Evolutionary conservation across 352 stramenopile genomes (phyloP).

Genomic region (Phytophthora citricola): DNA sequence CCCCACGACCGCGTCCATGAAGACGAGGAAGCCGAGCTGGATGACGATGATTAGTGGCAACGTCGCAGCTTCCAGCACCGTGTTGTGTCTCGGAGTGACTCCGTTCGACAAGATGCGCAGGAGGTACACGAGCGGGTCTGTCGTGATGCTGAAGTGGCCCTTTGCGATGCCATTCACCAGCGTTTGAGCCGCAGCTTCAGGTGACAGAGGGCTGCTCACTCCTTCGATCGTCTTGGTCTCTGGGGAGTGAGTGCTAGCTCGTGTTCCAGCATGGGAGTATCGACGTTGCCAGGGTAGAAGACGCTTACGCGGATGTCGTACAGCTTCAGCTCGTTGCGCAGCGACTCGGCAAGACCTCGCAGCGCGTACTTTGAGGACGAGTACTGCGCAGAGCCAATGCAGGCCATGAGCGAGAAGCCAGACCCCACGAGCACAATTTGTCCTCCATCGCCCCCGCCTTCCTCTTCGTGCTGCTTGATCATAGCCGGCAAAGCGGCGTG

Average conservation of each 20-base stretch:
- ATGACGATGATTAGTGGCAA: slow-evolving; percentile 44
- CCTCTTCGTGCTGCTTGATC: slow-evolving; percentile 37
- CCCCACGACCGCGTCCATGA: slow-evolving; percentile 52
- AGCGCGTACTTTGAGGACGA: slow-evolving; percentile 58
- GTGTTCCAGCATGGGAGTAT: slow-evolving; percentile 47
- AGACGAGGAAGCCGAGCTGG: slow-evolving; percentile 44
- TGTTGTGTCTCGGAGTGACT: slow-evolving; percentile 50
- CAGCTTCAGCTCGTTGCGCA: slow-evolving; percentile 55
- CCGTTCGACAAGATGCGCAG: slow-evolving; percentile 57
- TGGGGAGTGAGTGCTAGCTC: slow-evolving; percentile 46
- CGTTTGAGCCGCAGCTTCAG: slow-evolving; percentile 41
- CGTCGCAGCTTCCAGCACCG: slow-evolving; percentile 42
- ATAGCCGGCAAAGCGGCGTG: slow-evolving; percentile 58
- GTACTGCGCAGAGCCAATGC: slow-evolving; percentile 54
- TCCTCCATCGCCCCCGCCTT: slow-evolving; percentile 24
- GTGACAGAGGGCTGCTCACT: slow-evolving; percentile 24
- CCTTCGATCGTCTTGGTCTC: slow-evolving; percentile 58
- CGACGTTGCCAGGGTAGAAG: slow-evolving; percentile 58
- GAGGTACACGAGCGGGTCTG: slow-evolving; percentile 51
- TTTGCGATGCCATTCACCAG: slow-evolving; percentile 46
- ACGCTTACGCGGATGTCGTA: slow-evolving; percentile 49
- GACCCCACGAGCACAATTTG: slow-evolving; percentile 58
- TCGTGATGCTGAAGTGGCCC: slow-evolving; percentile 63
- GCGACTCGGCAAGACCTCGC: slow-evolving; percentile 59
- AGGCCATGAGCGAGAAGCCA: slow-evolving; percentile 52